Conservation (phyloP, 352 stramenopile genomes). For the Albugo laibachii region DNA sequence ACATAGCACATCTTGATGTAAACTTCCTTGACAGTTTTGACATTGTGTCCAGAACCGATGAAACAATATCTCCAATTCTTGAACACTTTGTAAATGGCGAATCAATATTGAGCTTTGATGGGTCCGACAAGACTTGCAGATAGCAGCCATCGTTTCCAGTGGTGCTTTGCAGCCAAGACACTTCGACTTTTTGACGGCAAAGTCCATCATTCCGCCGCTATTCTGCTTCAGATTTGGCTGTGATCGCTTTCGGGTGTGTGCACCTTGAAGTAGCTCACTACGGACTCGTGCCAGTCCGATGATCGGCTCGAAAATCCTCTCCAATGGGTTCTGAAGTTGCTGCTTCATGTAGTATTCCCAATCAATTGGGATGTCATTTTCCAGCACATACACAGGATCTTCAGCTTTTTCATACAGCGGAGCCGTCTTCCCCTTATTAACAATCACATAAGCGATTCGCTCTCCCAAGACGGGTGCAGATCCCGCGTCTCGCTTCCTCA, state of each 20-base stretch:
- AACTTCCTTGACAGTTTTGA: conserved; percentile 95
- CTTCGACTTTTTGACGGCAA: conserved; percentile 94
- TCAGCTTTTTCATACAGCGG: conserved; percentile 96
- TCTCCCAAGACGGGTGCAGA: conserved; percentile 95
- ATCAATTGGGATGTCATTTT: conserved; percentile 98
- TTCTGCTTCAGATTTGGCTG: conserved; percentile 90
- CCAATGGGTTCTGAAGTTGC: conserved; percentile 95
- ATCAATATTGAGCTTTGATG: conserved; percentile 90
- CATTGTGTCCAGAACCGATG: conserved; percentile 93
- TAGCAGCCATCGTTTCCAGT: conserved; percentile 63
- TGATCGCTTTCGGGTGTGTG: conserved; percentile 96
- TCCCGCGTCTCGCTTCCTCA: conserved; percentile 95
- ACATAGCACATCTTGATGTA: conserved; percentile 92
- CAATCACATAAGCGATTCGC: conserved; percentile 98
- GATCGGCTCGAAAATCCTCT: conserved; percentile 97
- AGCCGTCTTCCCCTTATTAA: conserved; percentile 91
- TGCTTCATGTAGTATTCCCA: conserved; percentile 98
- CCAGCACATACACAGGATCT: conserved; percentile 96
- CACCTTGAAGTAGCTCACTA: conserved; percentile 85
- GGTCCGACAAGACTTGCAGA: conserved; percentile 91
- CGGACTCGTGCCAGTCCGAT: conserved; percentile 87
- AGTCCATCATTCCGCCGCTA: conserved; percentile 97
- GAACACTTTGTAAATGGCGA: conserved; percentile 84
- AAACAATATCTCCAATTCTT: conserved; percentile 89
- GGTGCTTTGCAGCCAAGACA: conserved; percentile 95